Base-by-base conservation (phyloP, 192 early-diverging fungal genomes). In the Hyaloraphidium curvatum region DNA sequence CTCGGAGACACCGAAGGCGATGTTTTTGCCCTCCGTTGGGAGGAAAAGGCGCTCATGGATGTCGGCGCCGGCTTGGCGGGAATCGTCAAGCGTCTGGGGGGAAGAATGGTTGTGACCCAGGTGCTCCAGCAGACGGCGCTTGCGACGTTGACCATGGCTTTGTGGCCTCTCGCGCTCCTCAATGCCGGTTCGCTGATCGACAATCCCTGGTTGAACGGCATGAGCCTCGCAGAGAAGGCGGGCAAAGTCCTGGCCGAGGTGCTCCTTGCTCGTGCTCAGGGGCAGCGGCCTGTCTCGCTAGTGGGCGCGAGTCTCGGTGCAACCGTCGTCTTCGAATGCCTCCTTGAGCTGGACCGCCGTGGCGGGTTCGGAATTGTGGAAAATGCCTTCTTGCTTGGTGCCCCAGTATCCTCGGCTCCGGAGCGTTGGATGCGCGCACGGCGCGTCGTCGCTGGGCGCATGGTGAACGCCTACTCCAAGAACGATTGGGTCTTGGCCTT, bases 401-500 rank as follows among this genome's bases (percentile, higher is more conserved):
- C 80, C 0, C 91, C 91, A 19, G 79, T 89, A 1, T 81, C 83
- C 53, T 81, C 82, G 11, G 74, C 81, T 0, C 73, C 72, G 33
- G 70, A 75, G 3, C 79, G 92, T 60, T 91, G 88, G 91, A 71
- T 77, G 28, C 72, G 72, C 29, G 81, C 80, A 9, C 63, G 79
- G 2, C 77, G 79, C 31, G 83, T 87, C 3, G 86, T 92, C 5
- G 73, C 81, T 2, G 87, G 87, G 1, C 74, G 84, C 31, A 79
- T 96, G 60, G 77, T 91, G 30, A 96, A 91, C 62, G 87, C 85
- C 0, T 92, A 96, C 63, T 70, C 78, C 21, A 70, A 73, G n/a
- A 88, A 87, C 59, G 91, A 96, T 62, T 87, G 81, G 84, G 71
- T 96, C 0, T n/a, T n/a, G n/a, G n/a, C n/a, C n/a, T n/a, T n/a